Conservation (phyloP, 495 filamentous ascomycete genomes). For the Cryomyces minteri region DNA sequence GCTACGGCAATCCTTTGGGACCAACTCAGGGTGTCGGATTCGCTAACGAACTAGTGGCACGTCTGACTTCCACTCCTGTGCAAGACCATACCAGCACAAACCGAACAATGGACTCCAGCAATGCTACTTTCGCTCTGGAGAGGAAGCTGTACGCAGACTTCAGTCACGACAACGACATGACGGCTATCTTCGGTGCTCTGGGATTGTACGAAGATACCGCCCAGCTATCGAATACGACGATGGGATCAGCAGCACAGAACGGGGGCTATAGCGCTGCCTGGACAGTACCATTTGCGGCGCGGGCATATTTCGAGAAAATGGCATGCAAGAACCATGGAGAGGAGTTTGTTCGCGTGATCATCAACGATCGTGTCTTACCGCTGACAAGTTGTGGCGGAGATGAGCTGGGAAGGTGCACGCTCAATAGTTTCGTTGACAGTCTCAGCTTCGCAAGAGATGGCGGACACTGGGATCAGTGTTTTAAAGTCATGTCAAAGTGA, state of each 20-base stretch:
- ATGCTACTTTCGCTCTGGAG: conserved; percentile 48
- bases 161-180: conserved; percentile 75
- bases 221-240: conserved; percentile 24
- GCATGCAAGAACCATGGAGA: conserved; percentile 28
- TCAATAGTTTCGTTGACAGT: conserved; percentile 47
- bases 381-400: conserved; percentile 50
- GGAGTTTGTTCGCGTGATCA: conserved; percentile 53
- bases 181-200: conserved; percentile 49
- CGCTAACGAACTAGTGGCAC: conserved; percentile 68
- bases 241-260: neutral
- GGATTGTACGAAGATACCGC: conserved; percentile 48
- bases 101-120: conserved; percentile 42
- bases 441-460: conserved; percentile 49
- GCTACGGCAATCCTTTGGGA: conserved; percentile 55
- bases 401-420: conserved; percentile 42
- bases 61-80: conserved; percentile 49
- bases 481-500: neutral
- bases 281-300: conserved; percentile 62
- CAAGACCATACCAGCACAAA: conserved; percentile 54
- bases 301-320: conserved; percentile 78
- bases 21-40: conserved; percentile 72
- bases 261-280: conserved; percentile 47
- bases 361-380: conserved; percentile 67
- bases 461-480: conserved; percentile 41
- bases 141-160: conserved; percentile 62